Conservation (phyloP, 2,329 filamentous ascomycete genomes). For the Ascochyta lentis region DNA sequence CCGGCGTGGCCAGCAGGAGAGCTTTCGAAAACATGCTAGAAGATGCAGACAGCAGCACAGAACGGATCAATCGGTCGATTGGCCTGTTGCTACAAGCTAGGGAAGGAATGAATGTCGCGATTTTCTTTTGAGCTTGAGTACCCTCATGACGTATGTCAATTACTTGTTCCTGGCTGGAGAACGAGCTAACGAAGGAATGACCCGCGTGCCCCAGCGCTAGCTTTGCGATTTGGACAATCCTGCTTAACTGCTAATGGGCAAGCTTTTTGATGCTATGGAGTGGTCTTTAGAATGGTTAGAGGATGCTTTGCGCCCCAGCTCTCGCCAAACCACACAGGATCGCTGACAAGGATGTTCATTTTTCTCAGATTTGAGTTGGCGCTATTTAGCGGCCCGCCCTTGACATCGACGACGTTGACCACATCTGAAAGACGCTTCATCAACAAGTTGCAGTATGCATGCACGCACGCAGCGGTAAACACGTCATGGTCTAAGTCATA, state of each 20-base stretch:
- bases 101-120: neutral
- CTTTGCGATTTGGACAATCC: too few species aligned
- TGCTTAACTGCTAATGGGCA: too few species aligned
- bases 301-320: too few species aligned
- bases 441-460: neutral
- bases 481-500: neutral
- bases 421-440: neutral
- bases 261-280: too few species aligned
- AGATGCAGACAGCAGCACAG: neutral
- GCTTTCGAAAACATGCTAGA: conserved; percentile 18
- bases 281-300: too few species aligned
- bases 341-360: neutral
- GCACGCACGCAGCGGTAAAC: neutral
- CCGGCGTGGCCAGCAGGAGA: conserved; percentile 29
- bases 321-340: neutral
- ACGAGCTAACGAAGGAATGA: conserved; percentile 9
- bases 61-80: neutral
- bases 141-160: conserved; percentile 13
- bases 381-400: neutral
- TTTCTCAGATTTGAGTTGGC: neutral
- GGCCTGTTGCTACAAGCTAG: conserved; percentile 9
- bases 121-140: neutral
- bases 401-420: neutral
- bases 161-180: conserved; percentile 8
- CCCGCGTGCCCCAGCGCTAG: neutral